Evolutionary conservation across 2,329 filamentous ascomycete genomes (phyloP), one percentile per base, ranked within the genome.

Genomic region (Bisporella sp.): DNA sequence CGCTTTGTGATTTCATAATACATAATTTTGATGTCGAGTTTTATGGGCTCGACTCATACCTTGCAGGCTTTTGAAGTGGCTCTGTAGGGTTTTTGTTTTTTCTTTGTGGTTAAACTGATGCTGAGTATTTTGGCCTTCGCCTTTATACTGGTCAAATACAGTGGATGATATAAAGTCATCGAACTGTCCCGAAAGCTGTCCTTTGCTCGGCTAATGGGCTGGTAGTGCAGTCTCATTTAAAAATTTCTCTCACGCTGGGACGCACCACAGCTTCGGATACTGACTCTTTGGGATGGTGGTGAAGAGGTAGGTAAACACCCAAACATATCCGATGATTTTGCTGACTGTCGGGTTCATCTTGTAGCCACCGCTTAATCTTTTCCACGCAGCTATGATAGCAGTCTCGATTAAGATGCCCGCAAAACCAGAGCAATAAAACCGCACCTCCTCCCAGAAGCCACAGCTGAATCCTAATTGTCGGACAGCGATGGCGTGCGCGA

Each of bases 281-380:
- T 50, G 48, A n/a, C 44, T 46, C 43, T 50, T 50, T 29, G 48
- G 48, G 13, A 50, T 6, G 12, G 32, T 13, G 8, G 29, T 45
- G 37, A 45, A 45, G 8, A 50, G 32, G 29, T 39, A 45, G 28
- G 9, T 40, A 13, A 50, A 45, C 9, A 50, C 48, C 48, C 48
- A 50, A 5, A 45, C n/a, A 41, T 50, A 50, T 12, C 48, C 48
- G 12, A 50, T 32, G 28, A 35, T 8, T 11, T 41, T 50, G 28
- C 42, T 28, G 6, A 41, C 32, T 4, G 29, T 8, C 31, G 7
- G 41, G 5, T 41, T 46, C 4, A 46, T 28, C 12, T 41, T 35
- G 35, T 46, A 46, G 30, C 28, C 41, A 21, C 42, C 29, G 11
- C 12, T 13, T 13, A 40, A 5, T 11, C 39, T 45, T 7, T 40